Conservation (phyloP, 768 basidiomycete species). For the Phylloporus sp. region DNA sequence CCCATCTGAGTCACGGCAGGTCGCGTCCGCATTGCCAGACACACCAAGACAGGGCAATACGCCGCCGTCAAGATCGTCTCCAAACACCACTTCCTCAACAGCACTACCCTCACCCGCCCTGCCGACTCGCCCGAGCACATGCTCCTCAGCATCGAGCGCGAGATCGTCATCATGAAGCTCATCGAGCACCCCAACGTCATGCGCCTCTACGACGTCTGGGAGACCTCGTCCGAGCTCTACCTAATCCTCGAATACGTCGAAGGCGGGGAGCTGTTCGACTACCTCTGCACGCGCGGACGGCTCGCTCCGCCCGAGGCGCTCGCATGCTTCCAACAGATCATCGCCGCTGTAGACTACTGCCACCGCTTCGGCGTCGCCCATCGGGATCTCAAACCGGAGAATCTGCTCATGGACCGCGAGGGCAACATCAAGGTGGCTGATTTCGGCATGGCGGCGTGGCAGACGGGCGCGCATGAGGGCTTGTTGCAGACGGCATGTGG, state of each 20-base stretch:
- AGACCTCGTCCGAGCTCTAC: constrained; percentile 83
- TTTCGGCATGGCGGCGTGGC: constrained; percentile 97
- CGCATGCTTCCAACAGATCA: constrained; percentile 90
- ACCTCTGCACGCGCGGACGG: constrained; percentile 75
- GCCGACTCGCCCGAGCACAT: constrained; percentile 74
- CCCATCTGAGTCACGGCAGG: constrained; percentile 45
- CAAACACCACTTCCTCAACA: constrained; percentile 62
- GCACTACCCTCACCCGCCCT: constrained; percentile 51
- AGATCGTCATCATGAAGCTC: constrained; percentile 97
- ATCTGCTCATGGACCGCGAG: constrained; percentile 78
- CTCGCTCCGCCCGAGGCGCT: constrained; percentile 71
- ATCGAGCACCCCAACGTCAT: constrained; percentile 94
- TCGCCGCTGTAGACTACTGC: constrained; percentile 87
- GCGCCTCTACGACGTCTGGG: constrained; percentile 96
- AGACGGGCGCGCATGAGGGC: constrained; percentile 52
- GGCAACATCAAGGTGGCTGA: constrained; percentile 93
- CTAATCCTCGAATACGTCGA: constrained; percentile 94
- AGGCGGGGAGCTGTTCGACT: constrained; percentile 92
- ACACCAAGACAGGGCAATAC: constrained; percentile 82
- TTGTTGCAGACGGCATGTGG: constrained; percentile 85
- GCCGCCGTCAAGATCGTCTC: constrained; percentile 95
- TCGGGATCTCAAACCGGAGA: constrained; percentile 93
- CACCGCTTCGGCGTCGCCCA: constrained; percentile 94
- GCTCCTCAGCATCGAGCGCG: constrained; percentile 80
- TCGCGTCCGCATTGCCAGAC: constrained; percentile 84